phyloP scores from a whole-genome alignment of 306 rosid species.

The Gleditsia sinensis region DNA sequence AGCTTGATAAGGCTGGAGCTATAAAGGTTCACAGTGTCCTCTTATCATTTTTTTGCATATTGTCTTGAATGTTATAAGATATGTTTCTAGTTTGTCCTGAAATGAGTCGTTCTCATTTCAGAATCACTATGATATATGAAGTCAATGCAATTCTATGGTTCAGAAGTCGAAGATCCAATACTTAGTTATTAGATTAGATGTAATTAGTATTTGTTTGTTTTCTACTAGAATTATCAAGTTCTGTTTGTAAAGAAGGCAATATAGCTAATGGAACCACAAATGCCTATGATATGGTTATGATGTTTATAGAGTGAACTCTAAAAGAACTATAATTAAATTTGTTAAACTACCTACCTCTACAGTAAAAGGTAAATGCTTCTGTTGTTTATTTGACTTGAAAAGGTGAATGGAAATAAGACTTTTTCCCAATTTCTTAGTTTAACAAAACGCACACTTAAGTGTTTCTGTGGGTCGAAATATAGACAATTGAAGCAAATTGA shows the following conservation, averaged over 20 bases:
- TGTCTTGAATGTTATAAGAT: conserved; percentile 14
- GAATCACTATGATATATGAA: conserved; percentile 8
- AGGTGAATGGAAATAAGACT: neutral
- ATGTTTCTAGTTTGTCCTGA: conserved; percentile 7
- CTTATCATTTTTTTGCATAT: conserved; percentile 22
- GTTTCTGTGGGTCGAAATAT: neutral
- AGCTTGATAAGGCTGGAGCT: conserved; percentile 69
- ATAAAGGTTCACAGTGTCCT: conserved; percentile 61
- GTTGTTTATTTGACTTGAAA: neutral
- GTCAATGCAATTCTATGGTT: neutral
- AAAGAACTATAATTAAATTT: neutral
- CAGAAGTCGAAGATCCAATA: neutral
- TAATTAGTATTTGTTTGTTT: conserved; percentile 1
- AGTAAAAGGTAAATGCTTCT: neutral
- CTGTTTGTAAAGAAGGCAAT: neutral
- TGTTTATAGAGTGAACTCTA: neutral
- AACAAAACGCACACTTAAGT: neutral
- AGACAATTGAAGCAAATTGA: conserved; percentile 10
- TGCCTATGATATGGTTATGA: conserved; percentile 21
- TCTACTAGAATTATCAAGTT: conserved; percentile 19
- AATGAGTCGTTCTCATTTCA: neutral
- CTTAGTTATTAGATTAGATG: neutral
- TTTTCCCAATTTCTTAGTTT: neutral
- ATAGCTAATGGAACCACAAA: neutral
- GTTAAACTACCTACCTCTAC: neutral